Evolutionary conservation across 2,329 filamentous ascomycete species (phyloP), one percentile per base, ranked within the genome.

Genomic region (Ambrosiella beaveri): DNA sequence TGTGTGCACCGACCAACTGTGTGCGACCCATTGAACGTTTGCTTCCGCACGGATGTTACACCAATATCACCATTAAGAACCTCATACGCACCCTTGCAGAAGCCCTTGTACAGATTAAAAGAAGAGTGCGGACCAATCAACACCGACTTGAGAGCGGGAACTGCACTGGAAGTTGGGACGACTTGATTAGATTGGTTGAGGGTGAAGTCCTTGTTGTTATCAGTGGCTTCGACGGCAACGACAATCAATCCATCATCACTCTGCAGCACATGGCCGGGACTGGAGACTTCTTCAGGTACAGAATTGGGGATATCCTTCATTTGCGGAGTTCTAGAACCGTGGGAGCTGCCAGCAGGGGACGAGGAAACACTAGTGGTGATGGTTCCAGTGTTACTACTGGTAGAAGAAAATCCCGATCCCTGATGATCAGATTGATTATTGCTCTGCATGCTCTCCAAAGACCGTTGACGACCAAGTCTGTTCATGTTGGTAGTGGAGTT

Each of bases 71-170:
- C 77, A 40, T 69, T 68, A 36, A 74, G 65, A 1, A 75, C 71
- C 13, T 77, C 75, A 52, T 73, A 73, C 6, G 77, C 77, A 1
- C 77, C 77, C 17, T 74, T 71, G 49, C 78, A 81, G 62, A 80
- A 79, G 1, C 76, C 77, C 57, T 76, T 78, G 41, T 75, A 68
- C 8, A 73, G 66, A 54, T 75, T 73, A 61, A 79, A 79, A 0
- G 77, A 79, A 62, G 75, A 77, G 8, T 66, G 61, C 1, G 54
- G 55, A 12, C 58, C 55, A 35, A 62, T 60, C 7, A 47, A 54
- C 7, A 56, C 47, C 6, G 53, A 44, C 13, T 61, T 57, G 5
- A 58, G 15, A 8, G 47, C 27, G 9, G 47, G 47, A 19, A 51
- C 13, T 11, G 17, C 13, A n/a, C 8, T 51, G 8, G 17, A 19